These are phyloP conservation scores for Colletotrichum orbiculare DNA, from an alignment of 2,329 filamentous ascomycete genomes.

Conservation along the genomic window DNA sequence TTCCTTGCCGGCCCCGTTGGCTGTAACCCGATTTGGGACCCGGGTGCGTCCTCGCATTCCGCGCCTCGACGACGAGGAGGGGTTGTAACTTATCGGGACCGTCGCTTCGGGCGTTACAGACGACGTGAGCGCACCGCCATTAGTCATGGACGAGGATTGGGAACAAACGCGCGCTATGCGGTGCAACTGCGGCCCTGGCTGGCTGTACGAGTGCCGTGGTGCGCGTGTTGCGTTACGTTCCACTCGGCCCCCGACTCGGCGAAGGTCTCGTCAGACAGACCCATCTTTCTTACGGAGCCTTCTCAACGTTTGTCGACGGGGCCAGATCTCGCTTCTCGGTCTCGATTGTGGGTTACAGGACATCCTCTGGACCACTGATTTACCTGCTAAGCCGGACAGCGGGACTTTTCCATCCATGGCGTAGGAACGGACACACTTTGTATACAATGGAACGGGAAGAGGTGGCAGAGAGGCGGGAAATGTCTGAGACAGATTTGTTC, in stretches of 20 bases:
- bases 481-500: constrained; percentile 16
- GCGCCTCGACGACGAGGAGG: not conserved
- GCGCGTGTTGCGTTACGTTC: not conserved
- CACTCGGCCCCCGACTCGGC: constrained; percentile 4
- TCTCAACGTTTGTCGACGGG: not conserved
- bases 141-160: too few species aligned
- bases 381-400: not conserved
- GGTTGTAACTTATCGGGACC: not conserved
- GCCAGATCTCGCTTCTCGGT: constrained; percentile 2
- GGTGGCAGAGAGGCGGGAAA: not conserved
- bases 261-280: constrained; percentile 10
- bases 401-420: too few species aligned
- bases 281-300: not conserved
- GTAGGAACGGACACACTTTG: too few species aligned
- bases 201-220: too few species aligned
- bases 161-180: too few species aligned
- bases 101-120: too few species aligned
- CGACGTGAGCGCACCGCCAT: too few species aligned
- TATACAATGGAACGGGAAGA: too few species aligned
- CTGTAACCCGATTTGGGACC: constrained; percentile 30
- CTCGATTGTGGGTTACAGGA: not conserved
- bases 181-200: too few species aligned
- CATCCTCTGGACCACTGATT: not conserved
- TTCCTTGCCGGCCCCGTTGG: constrained; percentile 26
- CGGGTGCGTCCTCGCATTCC: constrained; percentile 29